Evolutionary conservation across 179 eudicot species (phyloP), one percentile per base, ranked within the genome.

Genomic region (Nepenthes alata): DNA sequence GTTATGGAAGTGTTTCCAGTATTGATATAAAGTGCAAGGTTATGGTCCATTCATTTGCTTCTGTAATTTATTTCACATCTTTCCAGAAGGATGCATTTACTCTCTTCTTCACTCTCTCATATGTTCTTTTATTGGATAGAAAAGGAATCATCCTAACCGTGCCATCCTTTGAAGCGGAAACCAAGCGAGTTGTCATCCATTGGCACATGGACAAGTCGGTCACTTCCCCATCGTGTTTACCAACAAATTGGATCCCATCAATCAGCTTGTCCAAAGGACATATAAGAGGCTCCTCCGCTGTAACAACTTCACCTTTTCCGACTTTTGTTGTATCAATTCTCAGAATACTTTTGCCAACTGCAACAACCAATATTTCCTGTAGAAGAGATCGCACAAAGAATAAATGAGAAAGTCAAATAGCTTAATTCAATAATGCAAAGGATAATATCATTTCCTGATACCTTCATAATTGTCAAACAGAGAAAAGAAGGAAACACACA

Each of bases 151-250:
- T 64, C 86, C 90, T 39, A 52, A 90, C 97, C 86, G 96, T 93
- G 72, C 99, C 99, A 82, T 93, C 99, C 51, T 79, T 81, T 57
- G 99, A 90, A 53, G 94, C 94, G 62, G 99, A 87, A 65, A 87
- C 99, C 76, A 93, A 76, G 57, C 97, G 97, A 11, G 99, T 85
- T 34, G 95, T 90, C 99, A 93, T 93, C 99, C 97, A 93, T 65
- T 93, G 97, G 71, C 95, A 93, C 97, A 93, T 93, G 25, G 98
- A 93, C 70, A 93, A 65, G 77, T 89, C 98, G 15, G 97, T 89
- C 74, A 93, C 95, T 66, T 93, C 97, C 44, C 91, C 97, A 55
- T 87, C 98, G 66, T 93, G 98, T 57, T 79, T 85, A 63, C 98
- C 98, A 78, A 93, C 87, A 73, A 85, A 77, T 66, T 85, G 95